These are phyloP conservation scores for Friedmanniomyces endolithicus DNA, from an alignment of 495 filamentous ascomycete genomes.

Conservation along the genomic window DNA sequence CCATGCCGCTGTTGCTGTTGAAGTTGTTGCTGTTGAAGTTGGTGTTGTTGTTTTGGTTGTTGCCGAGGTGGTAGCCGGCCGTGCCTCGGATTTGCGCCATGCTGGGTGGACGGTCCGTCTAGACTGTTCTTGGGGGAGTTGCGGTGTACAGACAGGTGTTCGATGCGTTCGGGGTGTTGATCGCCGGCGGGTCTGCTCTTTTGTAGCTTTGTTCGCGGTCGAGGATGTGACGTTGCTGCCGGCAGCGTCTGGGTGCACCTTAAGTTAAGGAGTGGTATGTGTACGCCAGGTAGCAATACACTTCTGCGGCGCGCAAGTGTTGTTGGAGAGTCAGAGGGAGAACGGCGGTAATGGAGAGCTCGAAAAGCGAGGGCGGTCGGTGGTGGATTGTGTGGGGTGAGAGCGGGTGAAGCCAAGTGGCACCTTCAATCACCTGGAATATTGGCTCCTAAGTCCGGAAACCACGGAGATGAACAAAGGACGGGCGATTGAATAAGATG, in stretches of 20 bases:
- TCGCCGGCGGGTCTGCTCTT: too few species aligned
- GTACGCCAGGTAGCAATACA: neutral
- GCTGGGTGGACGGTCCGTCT: conserved; percentile 7
- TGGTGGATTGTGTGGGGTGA: neutral
- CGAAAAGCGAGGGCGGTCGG: neutral
- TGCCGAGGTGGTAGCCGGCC: conserved; percentile 85
- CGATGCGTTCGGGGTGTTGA: neutral
- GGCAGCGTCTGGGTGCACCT: neutral
- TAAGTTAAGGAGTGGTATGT: neutral
- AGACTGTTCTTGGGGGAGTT: neutral
- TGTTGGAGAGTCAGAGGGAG: neutral
- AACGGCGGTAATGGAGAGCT: neutral
- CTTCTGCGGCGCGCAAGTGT: neutral
- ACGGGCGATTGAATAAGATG: neutral
- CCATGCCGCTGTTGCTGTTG: conserved; percentile 1
- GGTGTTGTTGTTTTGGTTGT: conserved; percentile 37
- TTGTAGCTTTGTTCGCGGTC: too few species aligned
- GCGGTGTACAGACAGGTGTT: neutral
- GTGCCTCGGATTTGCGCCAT: conserved; percentile 98
- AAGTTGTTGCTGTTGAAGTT: conserved; percentile 35
- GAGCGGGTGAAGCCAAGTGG: neutral
- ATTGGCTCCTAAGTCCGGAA: neutral
- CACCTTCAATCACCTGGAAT: too few species aligned
- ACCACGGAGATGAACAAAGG: neutral
- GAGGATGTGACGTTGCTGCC: too few species aligned